Base-by-base conservation (phyloP, 805 yeast genomes). In the Metschnikowia vanudenii region DNA sequence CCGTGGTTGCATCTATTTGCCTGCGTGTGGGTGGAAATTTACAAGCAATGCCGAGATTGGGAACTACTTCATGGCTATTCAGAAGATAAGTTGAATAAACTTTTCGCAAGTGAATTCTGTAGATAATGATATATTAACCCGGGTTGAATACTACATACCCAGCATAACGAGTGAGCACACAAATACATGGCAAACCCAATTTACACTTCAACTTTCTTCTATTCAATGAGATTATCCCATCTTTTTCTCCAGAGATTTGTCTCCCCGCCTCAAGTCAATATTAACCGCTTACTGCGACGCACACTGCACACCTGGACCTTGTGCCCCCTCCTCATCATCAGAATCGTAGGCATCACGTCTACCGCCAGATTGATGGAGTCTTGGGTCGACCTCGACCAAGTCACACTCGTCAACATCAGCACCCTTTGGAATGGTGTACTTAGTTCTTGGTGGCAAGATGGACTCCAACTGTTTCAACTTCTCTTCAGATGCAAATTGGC, bases 61-160 rank as follows among this genome's bases (percentile, higher is more conserved):
- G 1, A 92, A 92, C 65, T 92, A 89, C 64, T 80, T 90, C 63
- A 80, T 91, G 86, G 97, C 97, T 0, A 77, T 89, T n/a, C 79
- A 71, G 63, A 77, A 80, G 67, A 44, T 49, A 13, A 52, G 56
- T 12, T 45, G 28, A 33, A 1, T 16, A 4, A 10, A 4, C n/a
- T 24, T 24, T 22, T 7, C 42, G 8, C 12, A 30, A 12, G 42
- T n/a, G 22, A 14, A 39, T 39, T 32, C 37, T 26, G 13, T n/a
- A 14, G 29, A 24, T 11, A 17, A 24, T 37, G n/a, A 16, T 18
- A 17, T 33, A 33, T 17, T 16, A 33, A 33, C 8, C 22, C 22
- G 36, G 22, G 10, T 11, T 11, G 6, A 32, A 34, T 34, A 19
- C 22, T 18, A 33, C 36, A 33, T 17, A 22, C 22, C 19, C 14